Conservation (phyloP, 129 eudicot genomes). For the sunflower (Helianthus annuus) region HanXRQr2.0-SUNRISE NC_035438.2:100584445-100584944, state of each 20-base stretch:
- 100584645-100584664: too few species aligned
- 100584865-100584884: slow-evolving; percentile 57
- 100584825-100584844: slow-evolving; percentile 52
- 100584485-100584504: too few species aligned
- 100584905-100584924: slow-evolving; percentile 60
- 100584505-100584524: too few species aligned
- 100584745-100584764: slow-evolving; percentile 13
- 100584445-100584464: too few species aligned
- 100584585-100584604: too few species aligned
- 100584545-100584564: too few species aligned
- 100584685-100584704: neutral
- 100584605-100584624: too few species aligned
- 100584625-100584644: too few species aligned
- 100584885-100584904: slow-evolving; percentile 73
- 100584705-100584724: slow-evolving; percentile 17
- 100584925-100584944: slow-evolving; percentile 68
- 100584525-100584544: too few species aligned
- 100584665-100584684: too few species aligned
- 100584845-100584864: slow-evolving; percentile 79
- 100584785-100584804: slow-evolving; percentile 13
- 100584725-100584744: slow-evolving; percentile 28
- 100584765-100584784: slow-evolving; percentile 16
- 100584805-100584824: slow-evolving; percentile 20
- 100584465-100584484: too few species aligned
- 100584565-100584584: too few species aligned